A percentile compares a stretch with the other conserved stretches of the same genome.
These are phyloP conservation scores for Kazachstania sp. DNA, from an alignment of 1,139 yeast genomes.

Conservation along the genomic window DNA sequence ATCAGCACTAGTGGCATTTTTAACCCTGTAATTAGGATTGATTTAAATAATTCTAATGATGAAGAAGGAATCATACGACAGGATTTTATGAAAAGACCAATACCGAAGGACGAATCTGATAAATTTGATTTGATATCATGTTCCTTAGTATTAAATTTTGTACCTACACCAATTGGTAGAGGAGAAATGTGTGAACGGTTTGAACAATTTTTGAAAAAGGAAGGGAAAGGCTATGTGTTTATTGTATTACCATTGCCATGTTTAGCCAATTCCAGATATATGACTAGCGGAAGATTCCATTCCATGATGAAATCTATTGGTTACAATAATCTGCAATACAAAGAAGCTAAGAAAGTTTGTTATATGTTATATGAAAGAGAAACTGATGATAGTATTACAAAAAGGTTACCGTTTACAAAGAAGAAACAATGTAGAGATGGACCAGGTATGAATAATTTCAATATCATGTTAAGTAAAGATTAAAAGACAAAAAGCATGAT, in stretches of 20 bases:
- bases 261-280: constrained; percentile 70
- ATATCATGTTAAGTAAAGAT: constrained; percentile 31
- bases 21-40: constrained; percentile 51
- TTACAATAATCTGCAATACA: constrained; percentile 39
- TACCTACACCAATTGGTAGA: constrained; percentile 58
- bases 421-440: constrained; percentile 49
- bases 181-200: constrained; percentile 71
- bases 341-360: constrained; percentile 66
- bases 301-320: constrained; percentile 52
- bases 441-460: constrained; percentile 53
- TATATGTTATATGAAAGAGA: constrained; percentile 59
- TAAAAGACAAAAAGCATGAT: neutral
- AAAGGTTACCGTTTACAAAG: constrained; percentile 13
- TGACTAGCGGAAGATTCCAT: constrained; percentile 38
- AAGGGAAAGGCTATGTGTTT: constrained; percentile 39
- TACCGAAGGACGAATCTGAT: constrained; percentile 39
- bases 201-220: constrained; percentile 42
- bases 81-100: constrained; percentile 74
- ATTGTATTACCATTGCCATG: constrained; percentile 88
- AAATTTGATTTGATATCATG: constrained; percentile 65
- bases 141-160: constrained; percentile 81
- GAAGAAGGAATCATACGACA: constrained; percentile 56
- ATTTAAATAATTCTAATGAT: constrained; percentile 66
- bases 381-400: neutral
- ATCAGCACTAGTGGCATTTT: constrained; percentile 54